Evolutionary conservation across 495 filamentous ascomycete genomes (phyloP).

Genomic region (Neurospora sp.): DNA sequence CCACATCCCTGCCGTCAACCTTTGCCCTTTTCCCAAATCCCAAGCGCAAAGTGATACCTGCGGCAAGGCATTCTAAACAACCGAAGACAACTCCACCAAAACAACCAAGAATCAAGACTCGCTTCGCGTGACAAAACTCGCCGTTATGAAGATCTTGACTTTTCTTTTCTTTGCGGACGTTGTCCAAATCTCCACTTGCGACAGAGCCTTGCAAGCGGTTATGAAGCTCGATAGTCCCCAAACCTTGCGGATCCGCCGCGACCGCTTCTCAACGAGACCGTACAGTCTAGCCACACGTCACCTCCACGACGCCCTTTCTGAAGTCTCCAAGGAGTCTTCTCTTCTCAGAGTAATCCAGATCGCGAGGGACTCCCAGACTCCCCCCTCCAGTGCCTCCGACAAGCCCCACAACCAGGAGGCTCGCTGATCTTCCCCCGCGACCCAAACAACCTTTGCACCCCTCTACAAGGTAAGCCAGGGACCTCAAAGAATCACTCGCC

Average conservation of each 20-base stretch:
- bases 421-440: background rate
- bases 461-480: background rate
- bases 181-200: background rate
- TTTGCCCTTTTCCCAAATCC: background rate
- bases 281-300: background rate
- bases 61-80: background rate
- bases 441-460: background rate
- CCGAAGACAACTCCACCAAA: background rate
- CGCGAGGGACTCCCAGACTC: background rate
- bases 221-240: background rate
- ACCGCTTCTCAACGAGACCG: background rate
- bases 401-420: background rate
- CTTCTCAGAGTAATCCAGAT: background rate
- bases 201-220: background rate
- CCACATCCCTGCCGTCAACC: background rate
- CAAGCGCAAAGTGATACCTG: background rate
- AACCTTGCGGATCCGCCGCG: background rate
- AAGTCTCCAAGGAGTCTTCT: background rate
- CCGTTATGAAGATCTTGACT: background rate
- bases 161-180: background rate
- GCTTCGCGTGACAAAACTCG: background rate
- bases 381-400: background rate
- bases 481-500: background rate
- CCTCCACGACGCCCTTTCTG: background rate
- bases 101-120: background rate